Evolutionary conservation across 139 green algal genomes (phyloP), one percentile per base, ranked within the genome.

Genomic region (Cymbomonas tetramitiformis): DNA sequence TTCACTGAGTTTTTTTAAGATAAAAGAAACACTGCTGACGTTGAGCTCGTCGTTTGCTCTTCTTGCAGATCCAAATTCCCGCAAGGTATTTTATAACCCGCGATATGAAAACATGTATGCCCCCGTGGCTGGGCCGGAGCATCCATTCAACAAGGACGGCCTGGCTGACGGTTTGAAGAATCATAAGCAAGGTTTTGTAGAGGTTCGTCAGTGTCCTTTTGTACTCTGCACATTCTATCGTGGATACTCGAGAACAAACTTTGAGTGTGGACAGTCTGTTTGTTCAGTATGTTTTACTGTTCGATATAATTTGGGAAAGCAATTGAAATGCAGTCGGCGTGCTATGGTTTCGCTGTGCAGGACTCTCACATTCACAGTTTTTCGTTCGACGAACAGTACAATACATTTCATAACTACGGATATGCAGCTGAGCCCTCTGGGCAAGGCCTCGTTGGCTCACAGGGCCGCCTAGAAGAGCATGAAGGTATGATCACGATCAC

Each of bases 351-450:
- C 4, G 10, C 49, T 21, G 43, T 65, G 21, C 3, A 65, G 38
- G 18, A 9, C 23, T 10, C 29, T 36, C 29, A 29, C 46, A 25
- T 65, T 19, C 39, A 38, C 30, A 6, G 12, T 36, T 59, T 39
- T 33, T 15, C 33, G 31, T 65, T 65, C 34, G 43, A 65, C 38
- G 49, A 58, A 47, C 41, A 65, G 25, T 61, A 50, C 34, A 47
- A 44, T 19, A 57, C 36, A 30, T 58, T 60, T 29, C 28, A 64
- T 2, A 12, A 23, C 29, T 31, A 21, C 36, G 46, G 46, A 34
- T 46, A 36, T 12, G 44, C 28, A 19, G 15, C 15, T 31, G 30
- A 8, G 23, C 4, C 31, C 30, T 30, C 2, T 7, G 58, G 49
- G 47, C 12, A 32, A 4, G 34, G 46, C 4, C 21, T 21, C 2